Evolutionary conservation across 768 basidiomycete species (phyloP).

Genomic region (Suillus occidentalis): DNA sequence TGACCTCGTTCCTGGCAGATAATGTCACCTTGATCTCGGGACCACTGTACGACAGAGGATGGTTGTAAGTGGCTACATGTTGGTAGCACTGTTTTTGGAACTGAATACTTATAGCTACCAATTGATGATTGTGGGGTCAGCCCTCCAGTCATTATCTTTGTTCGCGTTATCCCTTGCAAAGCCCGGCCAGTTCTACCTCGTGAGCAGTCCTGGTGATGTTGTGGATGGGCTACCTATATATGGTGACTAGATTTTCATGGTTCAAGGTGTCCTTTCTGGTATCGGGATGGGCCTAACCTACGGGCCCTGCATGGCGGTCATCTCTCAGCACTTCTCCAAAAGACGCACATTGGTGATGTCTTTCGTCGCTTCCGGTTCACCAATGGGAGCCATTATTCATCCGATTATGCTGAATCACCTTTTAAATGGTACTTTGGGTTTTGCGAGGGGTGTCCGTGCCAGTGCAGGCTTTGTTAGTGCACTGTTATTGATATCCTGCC

Average conservation of each 20-base stretch:
- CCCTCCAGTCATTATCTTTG: slow-evolving; percentile 22
- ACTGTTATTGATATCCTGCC: slow-evolving; percentile 38
- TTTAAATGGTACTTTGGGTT: slow-evolving; percentile 44
- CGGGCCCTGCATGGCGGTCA: slow-evolving; percentile 41
- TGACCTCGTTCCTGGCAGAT: slow-evolving; percentile 35
- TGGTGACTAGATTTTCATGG: slow-evolving; percentile 38
- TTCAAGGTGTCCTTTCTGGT: slow-evolving; percentile 44
- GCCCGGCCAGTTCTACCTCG: slow-evolving; percentile 38
- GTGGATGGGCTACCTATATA: background rate
- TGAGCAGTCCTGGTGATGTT: slow-evolving; percentile 12
- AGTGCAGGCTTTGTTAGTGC: slow-evolving; percentile 40
- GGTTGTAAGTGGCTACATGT: slow-evolving; percentile 18
- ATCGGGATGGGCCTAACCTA: slow-evolving; percentile 45
- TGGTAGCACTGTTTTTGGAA: background rate
- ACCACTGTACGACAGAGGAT: slow-evolving; percentile 34
- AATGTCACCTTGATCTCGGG: slow-evolving; percentile 28
- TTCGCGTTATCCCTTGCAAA: slow-evolving; percentile 42
- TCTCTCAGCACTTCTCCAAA: slow-evolving; percentile 46
- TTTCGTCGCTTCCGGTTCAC: slow-evolving; percentile 45
- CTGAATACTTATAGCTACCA: slow-evolving; percentile 8
- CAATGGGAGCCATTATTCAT: slow-evolving; percentile 56
- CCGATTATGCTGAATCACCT: slow-evolving; percentile 61
- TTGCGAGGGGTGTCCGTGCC: slow-evolving; percentile 39
- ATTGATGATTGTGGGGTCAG: slow-evolving; percentile 15
- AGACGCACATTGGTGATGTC: slow-evolving; percentile 45